Conservation (phyloP, 225 moss, liverwort and hornwort species). For the Straminergon stramineum region DNA sequence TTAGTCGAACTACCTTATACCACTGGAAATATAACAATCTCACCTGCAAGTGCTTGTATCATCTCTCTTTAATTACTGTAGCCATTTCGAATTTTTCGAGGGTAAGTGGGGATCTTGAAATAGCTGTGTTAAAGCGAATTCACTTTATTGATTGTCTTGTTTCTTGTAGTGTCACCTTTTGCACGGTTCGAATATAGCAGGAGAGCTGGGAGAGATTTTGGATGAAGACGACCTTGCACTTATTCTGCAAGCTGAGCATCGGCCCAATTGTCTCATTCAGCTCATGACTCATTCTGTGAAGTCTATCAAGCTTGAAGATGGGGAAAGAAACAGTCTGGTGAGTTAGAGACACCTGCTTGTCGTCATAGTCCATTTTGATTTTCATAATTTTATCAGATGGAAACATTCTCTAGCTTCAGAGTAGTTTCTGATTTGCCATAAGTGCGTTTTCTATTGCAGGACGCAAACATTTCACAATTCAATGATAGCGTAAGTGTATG, state of each 20-base stretch:
- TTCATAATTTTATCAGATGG: background rate
- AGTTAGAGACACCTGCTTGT: constrained; percentile 8
- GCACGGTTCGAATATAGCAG: constrained; percentile 43
- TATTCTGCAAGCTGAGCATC: constrained; percentile 67
- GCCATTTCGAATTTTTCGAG: background rate
- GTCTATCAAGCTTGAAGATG: constrained; percentile 38
- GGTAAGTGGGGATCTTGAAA: background rate
- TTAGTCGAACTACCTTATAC: background rate
- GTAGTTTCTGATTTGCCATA: background rate
- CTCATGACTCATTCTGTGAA: constrained; percentile 72
- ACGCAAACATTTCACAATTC: constrained; percentile 75
- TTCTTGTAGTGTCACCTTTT: constrained; percentile 78
- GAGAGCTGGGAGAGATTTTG: constrained; percentile 59
- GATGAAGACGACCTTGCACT: constrained; percentile 75
- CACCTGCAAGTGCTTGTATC: background rate
- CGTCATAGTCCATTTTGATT: background rate
- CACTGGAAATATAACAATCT: background rate
- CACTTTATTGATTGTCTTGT: background rate
- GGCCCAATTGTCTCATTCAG: constrained; percentile 85
- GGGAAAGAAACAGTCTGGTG: constrained; percentile 46
- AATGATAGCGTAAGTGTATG: constrained; percentile 77
- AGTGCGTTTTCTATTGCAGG: constrained; percentile 22
- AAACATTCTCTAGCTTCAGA: background rate
- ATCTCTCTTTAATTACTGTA: background rate
- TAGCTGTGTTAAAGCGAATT: background rate